Conservation (phyloP, 306 rosid species). For the Cucumis sativus region DNA sequence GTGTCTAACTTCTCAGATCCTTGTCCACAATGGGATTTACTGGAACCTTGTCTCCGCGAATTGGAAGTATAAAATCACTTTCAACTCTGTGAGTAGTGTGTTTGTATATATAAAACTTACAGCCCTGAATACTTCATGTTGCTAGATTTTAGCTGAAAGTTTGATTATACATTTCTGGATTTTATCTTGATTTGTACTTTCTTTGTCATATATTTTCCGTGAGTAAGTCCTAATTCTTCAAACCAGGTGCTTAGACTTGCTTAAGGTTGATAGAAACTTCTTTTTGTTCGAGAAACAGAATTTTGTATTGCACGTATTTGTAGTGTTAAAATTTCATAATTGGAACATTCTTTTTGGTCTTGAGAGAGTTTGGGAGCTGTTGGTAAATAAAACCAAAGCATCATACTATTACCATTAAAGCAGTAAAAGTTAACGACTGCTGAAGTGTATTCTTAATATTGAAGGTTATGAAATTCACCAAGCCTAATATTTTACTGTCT, state of each 20-base stretch:
- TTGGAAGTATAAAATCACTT: constrained; percentile 54
- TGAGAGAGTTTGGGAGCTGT: no score
- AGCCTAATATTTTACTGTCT: neutral
- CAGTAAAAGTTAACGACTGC: neutral
- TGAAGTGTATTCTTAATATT: neutral
- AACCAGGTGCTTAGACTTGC: neutral
- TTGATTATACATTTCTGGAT: neutral
- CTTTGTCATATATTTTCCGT: neutral
- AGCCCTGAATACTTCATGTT: neutral
- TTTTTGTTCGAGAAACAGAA: neutral
- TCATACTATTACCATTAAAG: neutral
- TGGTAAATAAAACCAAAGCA: no score
- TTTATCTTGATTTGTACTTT: neutral
- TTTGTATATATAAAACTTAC: neutral
- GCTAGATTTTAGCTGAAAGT: neutral
- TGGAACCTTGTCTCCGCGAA: constrained; percentile 63
- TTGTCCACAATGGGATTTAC: constrained; percentile 72
- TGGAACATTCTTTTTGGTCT: neutral
- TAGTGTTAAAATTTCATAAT: neutral
- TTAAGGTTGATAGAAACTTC: neutral
- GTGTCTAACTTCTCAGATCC: constrained; percentile 46
- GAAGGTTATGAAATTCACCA: neutral
- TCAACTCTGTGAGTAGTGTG: constrained; percentile 55
- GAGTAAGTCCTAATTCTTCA: neutral
- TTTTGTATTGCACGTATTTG: neutral